A percentile compares a stretch with the other conserved stretches of the same genome.
Evolutionary conservation across 495 filamentous ascomycete genomes (phyloP).

Genomic region (Elasticomyces elasticus): DNA sequence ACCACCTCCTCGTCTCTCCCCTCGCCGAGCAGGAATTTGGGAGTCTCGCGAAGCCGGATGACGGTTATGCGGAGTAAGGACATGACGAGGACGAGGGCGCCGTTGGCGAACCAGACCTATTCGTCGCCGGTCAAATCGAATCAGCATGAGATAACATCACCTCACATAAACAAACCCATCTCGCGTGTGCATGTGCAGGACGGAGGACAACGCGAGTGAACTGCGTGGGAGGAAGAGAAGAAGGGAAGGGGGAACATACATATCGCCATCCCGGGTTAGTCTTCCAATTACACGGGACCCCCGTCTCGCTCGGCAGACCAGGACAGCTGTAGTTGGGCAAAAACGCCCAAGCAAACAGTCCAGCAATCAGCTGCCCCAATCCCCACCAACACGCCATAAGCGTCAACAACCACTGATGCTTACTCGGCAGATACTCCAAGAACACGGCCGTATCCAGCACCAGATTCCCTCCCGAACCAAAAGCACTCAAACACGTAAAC

Average conservation of each 20-base stretch:
- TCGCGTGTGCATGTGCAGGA: no score
- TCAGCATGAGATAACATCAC: no score
- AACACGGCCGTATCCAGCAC: constrained; percentile 58
- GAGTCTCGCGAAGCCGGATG: constrained; percentile 58
- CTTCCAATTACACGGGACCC: constrained; percentile 13
- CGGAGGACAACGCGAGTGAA: no score
- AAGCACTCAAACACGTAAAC: constrained; percentile 39
- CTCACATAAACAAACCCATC: no score
- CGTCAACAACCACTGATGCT: constrained; percentile 40
- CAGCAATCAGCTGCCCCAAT: constrained; percentile 30
- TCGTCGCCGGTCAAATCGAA: no score
- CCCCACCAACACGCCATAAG: constrained; percentile 45
- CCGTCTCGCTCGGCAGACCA: constrained; percentile 12
- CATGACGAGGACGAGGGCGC: constrained; percentile 57
- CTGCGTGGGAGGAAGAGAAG: no score
- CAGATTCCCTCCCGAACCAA: constrained; percentile 54
- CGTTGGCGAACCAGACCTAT: constrained; percentile 15
- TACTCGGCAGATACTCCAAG: constrained; percentile 41
- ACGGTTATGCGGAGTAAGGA: constrained; percentile 56
- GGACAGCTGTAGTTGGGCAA: constrained; percentile 30
- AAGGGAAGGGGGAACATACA: neutral
- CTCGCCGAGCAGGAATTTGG: constrained; percentile 58
- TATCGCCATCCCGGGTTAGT: constrained; percentile 9
- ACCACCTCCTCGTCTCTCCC: constrained; percentile 55
- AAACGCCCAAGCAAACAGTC: constrained; percentile 34